Conservation (phyloP, 2,329 filamentous ascomycete genomes). For the Penicillium sp. region DNA sequence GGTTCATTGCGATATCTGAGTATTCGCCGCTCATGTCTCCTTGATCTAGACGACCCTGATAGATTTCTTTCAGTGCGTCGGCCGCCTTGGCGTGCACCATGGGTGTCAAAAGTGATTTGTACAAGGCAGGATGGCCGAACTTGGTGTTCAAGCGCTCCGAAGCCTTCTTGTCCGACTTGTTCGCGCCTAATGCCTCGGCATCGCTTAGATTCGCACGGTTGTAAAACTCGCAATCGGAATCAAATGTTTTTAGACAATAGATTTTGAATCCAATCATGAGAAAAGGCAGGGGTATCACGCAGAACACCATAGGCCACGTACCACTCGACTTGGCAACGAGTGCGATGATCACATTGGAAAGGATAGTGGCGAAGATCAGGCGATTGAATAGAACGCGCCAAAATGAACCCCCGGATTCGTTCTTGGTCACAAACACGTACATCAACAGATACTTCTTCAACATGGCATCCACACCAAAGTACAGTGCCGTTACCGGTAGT, state of each 20-base stretch:
- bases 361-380: conserved; percentile 75
- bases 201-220: conserved; percentile 62
- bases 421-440: conserved; percentile 96
- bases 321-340: conserved; percentile 72
- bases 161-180: conserved; percentile 41
- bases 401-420: conserved; percentile 87
- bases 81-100: conserved; percentile 94
- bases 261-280: conserved; percentile 81
- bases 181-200: conserved; percentile 43
- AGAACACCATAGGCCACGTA: conserved; percentile 64
- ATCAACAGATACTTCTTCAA: conserved; percentile 94
- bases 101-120: conserved; percentile 83
- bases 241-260: conserved; percentile 74
- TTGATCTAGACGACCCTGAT: conserved; percentile 72
- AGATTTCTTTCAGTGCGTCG: conserved; percentile 80
- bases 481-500: conserved; percentile 80
- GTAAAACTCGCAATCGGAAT: conserved; percentile 77
- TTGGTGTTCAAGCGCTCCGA: conserved; percentile 68
- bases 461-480: conserved; percentile 82
- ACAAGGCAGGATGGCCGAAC: conserved; percentile 89
- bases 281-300: conserved; percentile 72
- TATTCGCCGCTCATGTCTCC: conserved; percentile 48
- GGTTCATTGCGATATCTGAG: conserved; percentile 76
- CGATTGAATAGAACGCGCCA: conserved; percentile 93
- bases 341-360: conserved; percentile 76